A percentile compares a stretch with the other conserved stretches of the same genome.
Conservation (phyloP, 2,329 filamentous ascomycete species). For the Cercospora sojina region DNA sequence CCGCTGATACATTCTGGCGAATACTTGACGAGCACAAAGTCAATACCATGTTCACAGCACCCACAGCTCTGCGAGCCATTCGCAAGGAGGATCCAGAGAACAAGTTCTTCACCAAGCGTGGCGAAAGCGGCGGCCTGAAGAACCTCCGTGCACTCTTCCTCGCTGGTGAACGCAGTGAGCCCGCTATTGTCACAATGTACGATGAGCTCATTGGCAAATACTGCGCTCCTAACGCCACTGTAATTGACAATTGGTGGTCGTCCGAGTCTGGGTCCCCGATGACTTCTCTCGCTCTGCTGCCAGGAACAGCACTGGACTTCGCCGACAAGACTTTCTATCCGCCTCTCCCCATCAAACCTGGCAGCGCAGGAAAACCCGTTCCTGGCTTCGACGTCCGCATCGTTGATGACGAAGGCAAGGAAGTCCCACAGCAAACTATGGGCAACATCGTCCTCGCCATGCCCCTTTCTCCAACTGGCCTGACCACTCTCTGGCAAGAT, state of each 20-base stretch:
- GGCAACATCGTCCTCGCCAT: constrained; percentile 86
- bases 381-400: constrained; percentile 85
- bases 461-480: constrained; percentile 80
- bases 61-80: constrained; percentile 83
- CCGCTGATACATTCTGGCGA: constrained; percentile 85
- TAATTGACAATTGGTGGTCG: constrained; percentile 74
- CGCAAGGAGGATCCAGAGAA: constrained; percentile 80
- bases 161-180: constrained; percentile 86
- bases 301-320: constrained; percentile 59
- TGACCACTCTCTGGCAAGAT: constrained; percentile 82
- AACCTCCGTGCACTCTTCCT: constrained; percentile 75
- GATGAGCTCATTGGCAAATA: constrained; percentile 68
- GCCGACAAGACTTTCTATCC: constrained; percentile 43
- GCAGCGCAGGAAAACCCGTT: constrained; percentile 86
- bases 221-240: constrained; percentile 61
- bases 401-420: constrained; percentile 75
- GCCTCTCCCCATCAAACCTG: constrained; percentile 69
- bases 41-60: constrained; percentile 80
- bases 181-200: constrained; percentile 78
- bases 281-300: constrained; percentile 63
- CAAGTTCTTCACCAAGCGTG: constrained; percentile 61
- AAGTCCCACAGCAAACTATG: constrained; percentile 69
- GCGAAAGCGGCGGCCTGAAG: constrained; percentile 67
- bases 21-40: constrained; percentile 82
- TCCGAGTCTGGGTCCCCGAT: constrained; percentile 70